These are phyloP conservation scores for Noccaea bulbosa DNA, from an alignment of 345 rosid species.

Conservation along the genomic window DNA sequence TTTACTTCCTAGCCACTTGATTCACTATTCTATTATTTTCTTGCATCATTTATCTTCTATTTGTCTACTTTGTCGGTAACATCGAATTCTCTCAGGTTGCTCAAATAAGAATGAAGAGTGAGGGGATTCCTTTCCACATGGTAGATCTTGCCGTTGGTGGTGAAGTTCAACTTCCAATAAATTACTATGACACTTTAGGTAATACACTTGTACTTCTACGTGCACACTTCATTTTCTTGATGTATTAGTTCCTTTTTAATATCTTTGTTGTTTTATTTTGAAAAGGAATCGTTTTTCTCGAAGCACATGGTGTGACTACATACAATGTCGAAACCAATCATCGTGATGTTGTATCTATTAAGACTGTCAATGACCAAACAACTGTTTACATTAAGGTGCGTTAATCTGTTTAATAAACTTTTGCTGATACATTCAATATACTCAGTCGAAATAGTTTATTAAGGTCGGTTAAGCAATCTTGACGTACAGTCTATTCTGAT, in stretches of 20 bases:
- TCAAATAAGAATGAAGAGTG: slow-evolving; percentile 70
- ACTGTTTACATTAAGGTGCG: slow-evolving; percentile 72
- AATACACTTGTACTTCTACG: slow-evolving; percentile 14
- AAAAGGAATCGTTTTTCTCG: slow-evolving; percentile 78
- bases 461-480: neutral
- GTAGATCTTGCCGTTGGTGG: slow-evolving; percentile 78
- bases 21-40: neutral
- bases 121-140: slow-evolving; percentile 51
- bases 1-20: slow-evolving; percentile 12
- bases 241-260: slow-evolving; percentile 25
- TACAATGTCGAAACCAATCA: slow-evolving; percentile 69
- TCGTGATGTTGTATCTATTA: slow-evolving; percentile 65
- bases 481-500: slow-evolving; percentile 3
- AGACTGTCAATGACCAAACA: slow-evolving; percentile 45
- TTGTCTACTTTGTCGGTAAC: slow-evolving; percentile 19
- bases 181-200: slow-evolving; percentile 77
- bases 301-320: slow-evolving; percentile 62
- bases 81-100: slow-evolving; percentile 61
- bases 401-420: slow-evolving; percentile 10
- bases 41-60: slow-evolving; percentile 25
- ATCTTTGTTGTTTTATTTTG: slow-evolving; percentile 33
- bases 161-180: slow-evolving; percentile 71
- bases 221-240: slow-evolving; percentile 26
- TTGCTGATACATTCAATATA: slow-evolving; percentile 4
- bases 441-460: slow-evolving; percentile 9